Evolutionary conservation across 1,284 basidiomycete genomes (phyloP).

Genomic region (Porodaedalea pini): DNA sequence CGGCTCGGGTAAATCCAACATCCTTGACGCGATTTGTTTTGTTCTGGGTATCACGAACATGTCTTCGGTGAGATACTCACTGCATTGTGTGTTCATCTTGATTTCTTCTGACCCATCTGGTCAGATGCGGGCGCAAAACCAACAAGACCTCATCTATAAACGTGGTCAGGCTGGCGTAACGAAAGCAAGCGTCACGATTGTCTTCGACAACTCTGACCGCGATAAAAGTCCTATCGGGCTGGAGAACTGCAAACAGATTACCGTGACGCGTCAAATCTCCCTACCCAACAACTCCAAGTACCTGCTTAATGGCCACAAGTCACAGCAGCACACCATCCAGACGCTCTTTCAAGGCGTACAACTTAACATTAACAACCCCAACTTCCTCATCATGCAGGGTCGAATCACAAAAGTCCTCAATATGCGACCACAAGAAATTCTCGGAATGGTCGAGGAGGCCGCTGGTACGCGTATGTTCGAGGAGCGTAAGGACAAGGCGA

Average conservation of each 20-base stretch:
- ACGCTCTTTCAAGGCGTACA: conserved; percentile 96
- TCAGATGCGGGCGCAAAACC: conserved; percentile 92
- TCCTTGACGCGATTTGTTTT: conserved; percentile 96
- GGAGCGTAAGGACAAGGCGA: conserved; percentile 95
- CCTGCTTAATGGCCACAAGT: conserved; percentile 94
- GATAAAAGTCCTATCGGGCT: conserved; percentile 84
- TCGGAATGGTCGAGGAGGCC: conserved; percentile 99
- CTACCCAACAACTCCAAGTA: conserved; percentile 96
- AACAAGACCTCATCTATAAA: conserved; percentile 97
- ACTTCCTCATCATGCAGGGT: conserved; percentile 99
- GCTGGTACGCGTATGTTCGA: conserved; percentile 99
- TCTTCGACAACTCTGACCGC: conserved; percentile 97
- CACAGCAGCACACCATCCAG: conserved; percentile 85
- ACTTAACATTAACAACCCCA: conserved; percentile 99
- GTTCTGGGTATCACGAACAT: conserved; percentile 96
- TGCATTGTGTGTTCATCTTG: not conserved
- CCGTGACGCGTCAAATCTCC: conserved; percentile 95
- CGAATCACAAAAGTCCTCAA: conserved; percentile 95
- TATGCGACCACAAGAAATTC: conserved; percentile 97
- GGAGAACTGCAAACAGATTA: conserved; percentile 85
- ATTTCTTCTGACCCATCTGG: not conserved
- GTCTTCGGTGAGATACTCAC: conserved; percentile 55
- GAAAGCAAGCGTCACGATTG: conserved; percentile 97
- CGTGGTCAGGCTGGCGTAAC: conserved; percentile 97
- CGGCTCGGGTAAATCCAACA: conserved; percentile 94